Conservation (phyloP, 345 rosid genomes). For the Toxicodendron radicans region DNA sequence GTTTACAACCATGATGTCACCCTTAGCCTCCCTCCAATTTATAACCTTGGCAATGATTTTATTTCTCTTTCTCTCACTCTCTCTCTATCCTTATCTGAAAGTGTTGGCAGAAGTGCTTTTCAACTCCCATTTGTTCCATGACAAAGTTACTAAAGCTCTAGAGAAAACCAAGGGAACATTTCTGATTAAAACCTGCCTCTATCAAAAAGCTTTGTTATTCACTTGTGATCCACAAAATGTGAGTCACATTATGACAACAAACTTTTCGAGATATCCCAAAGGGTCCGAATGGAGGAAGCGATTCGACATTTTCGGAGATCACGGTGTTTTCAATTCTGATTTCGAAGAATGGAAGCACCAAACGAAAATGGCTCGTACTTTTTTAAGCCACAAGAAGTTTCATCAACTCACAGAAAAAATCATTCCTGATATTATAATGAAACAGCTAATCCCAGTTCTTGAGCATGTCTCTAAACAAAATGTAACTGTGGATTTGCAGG, state of each 20-base stretch:
- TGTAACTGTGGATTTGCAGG: conserved; percentile 35
- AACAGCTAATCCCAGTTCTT: conserved; percentile 36
- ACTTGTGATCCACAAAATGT: conserved; percentile 39
- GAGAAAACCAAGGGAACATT: conserved; percentile 28
- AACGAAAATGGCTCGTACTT: conserved; percentile 27
- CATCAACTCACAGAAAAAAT: conserved; percentile 27
- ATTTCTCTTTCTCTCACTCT: no score
- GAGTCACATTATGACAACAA: conserved; percentile 34
- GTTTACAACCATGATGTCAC: no score
- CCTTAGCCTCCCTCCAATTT: no score
- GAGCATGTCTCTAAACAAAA: conserved; percentile 29
- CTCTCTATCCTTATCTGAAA: no score
- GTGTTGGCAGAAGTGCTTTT: conserved; percentile 16
- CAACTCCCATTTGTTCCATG: conserved; percentile 20
- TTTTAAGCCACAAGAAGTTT: conserved; percentile 27
- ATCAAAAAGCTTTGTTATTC: conserved; percentile 25
- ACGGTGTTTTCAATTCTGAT: conserved; percentile 41
- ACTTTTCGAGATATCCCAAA: conserved; percentile 32
- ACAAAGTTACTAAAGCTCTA: conserved; percentile 22
- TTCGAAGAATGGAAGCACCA: conserved; percentile 35
- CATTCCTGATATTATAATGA: conserved; percentile 22
- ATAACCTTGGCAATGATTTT: no score
- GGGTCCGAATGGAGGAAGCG: conserved; percentile 34
- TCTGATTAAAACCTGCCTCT: conserved; percentile 19
- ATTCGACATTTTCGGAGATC: conserved; percentile 45